Percentiles rank a stretch among this genome's conserved stretches.
Conservation (phyloP, 1,284 basidiomycete species). For the Ustilago lituana region DNA sequence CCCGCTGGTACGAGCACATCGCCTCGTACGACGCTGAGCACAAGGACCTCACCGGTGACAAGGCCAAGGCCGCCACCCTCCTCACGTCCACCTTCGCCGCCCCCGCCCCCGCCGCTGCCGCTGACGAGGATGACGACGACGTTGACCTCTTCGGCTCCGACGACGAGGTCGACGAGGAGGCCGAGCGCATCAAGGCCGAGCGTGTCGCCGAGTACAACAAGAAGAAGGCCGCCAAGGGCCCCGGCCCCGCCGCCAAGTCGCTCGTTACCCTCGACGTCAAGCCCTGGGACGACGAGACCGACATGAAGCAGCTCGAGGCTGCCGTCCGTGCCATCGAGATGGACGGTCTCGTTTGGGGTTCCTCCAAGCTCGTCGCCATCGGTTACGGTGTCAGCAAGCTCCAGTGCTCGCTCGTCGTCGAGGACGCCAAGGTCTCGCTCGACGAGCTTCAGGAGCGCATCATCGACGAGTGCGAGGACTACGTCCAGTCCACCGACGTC, state of each 20-base stretch:
- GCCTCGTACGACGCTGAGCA: conserved; percentile 63
- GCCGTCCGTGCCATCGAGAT: conserved; percentile 85
- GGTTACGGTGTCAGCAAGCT: conserved; percentile 92
- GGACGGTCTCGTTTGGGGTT: conserved; percentile 93
- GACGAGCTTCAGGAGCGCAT: conserved; percentile 82
- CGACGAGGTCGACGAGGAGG: conserved; percentile 90
- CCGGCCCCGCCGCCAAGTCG: conserved; percentile 74
- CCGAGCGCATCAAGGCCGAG: conserved; percentile 92
- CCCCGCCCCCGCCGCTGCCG: conserved; percentile 69
- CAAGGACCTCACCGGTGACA: conserved; percentile 63
- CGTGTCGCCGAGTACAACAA: conserved; percentile 92
- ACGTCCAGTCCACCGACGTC: conserved; percentile 89
- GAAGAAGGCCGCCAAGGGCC: conserved; percentile 90
- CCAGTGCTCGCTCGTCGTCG: conserved; percentile 94
- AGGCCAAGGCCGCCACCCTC: conserved; percentile 60
- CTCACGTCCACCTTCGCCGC: conserved; percentile 40
- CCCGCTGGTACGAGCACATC: conserved; percentile 83
- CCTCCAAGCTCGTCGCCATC: conserved; percentile 85
- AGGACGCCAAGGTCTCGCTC: conserved; percentile 92
- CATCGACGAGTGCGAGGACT: conserved; percentile 80
- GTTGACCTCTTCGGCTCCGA: conserved; percentile 92
- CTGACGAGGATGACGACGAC: conserved; percentile 87
- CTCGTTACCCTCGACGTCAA: conserved; percentile 96
- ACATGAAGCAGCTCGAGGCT: conserved; percentile 87
- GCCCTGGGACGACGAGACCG: conserved; percentile 98